Base-by-base conservation (phyloP, 2,329 filamentous ascomycete species). In the Colletotrichum karsti region DNA sequence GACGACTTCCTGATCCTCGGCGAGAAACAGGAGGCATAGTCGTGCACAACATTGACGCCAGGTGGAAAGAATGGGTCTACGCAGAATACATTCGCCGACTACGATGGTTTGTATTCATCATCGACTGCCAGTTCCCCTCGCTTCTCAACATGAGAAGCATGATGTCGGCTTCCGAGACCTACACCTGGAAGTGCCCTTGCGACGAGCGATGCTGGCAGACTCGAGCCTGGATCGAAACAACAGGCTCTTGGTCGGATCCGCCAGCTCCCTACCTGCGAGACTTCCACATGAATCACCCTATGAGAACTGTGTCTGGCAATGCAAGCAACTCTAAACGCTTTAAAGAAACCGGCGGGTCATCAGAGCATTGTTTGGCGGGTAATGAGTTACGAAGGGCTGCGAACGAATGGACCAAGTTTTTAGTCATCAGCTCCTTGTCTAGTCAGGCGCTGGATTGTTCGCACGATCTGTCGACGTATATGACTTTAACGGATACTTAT, bases 71-170 rank as follows among this genome's bases (percentile, higher is more conserved):
- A 4, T 64, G 62, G 62, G 15, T 35, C 8, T 22, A 15, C 18
- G 18, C 35, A 18, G 62, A 64, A 13, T 53, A 26, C 4, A 10
- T 15, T 3, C 35, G 44, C 18, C 62, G 62, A 5, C n/a, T 64
- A 37, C 20, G 54, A 13, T 65, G 62, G 62, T 65, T 51, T 18
- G 62, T 65, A 9, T 65, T 60, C 55, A 53, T 60, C 55, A 24
- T 65, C 3, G 62, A 65, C 22, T 44, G 33, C 10, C 62, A 65
- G 37, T 65, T 65, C 9, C 55, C 62, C 3, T 44, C 26, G 28
- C 39, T 60, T 6, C 18, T 65, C 42, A 60, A 65, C 42, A 37
- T 65, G 55, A 51, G 55, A 15, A 28, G 55, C 3, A 65, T 46
- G 44, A 44, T 65, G n/a, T 65, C 44, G 7, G 30, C 37, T 15